Conservation (phyloP, 768 basidiomycete species). For the Mycena belliarum region DNA sequence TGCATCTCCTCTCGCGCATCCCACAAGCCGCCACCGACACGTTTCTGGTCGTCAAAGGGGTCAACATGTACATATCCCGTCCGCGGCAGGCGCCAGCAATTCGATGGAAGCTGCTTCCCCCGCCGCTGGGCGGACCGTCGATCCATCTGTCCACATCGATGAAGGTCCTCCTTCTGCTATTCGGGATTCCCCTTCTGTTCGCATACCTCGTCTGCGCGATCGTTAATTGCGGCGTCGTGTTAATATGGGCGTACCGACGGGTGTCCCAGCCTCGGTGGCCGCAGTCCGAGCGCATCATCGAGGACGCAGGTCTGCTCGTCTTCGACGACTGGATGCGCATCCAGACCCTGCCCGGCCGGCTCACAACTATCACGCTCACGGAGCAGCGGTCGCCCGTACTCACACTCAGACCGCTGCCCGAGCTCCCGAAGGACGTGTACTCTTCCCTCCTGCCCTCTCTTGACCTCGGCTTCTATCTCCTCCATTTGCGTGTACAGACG, state of each 20-base stretch:
- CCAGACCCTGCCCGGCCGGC: slow-evolving; percentile 2
- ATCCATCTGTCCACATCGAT: not conserved
- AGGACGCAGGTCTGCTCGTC: slow-evolving; percentile 5
- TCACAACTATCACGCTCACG: slow-evolving; percentile 13
- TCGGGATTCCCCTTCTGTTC: slow-evolving; percentile 19
- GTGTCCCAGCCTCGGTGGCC: slow-evolving; percentile 6
- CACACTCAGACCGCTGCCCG: not conserved
- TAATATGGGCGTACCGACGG: slow-evolving; percentile 4
- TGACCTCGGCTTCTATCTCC: slow-evolving; percentile 5
- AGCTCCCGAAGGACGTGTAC: not conserved
- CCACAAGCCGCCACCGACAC: not conserved
- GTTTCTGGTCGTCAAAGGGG: slow-evolving; percentile 2
- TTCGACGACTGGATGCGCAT: slow-evolving; percentile 20
- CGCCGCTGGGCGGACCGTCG: not conserved
- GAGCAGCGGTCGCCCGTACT: not conserved
- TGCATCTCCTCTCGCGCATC: slow-evolving; percentile 2
- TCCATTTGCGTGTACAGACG: not conserved
- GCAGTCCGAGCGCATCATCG: slow-evolving; percentile 8
- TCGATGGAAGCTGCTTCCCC: slow-evolving; percentile 14
- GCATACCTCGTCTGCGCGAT: slow-evolving; percentile 18
- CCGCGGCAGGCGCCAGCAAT: slow-evolving; percentile 7
- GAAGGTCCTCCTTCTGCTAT: slow-evolving; percentile 9
- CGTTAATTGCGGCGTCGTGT: slow-evolving; percentile 3
- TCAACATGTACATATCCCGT: slow-evolving; percentile 1
- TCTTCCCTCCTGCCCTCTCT: slow-evolving; percentile 8